Base-by-base conservation (phyloP, 2,329 filamentous ascomycete genomes). In the Macrophomina tecta region DNA sequence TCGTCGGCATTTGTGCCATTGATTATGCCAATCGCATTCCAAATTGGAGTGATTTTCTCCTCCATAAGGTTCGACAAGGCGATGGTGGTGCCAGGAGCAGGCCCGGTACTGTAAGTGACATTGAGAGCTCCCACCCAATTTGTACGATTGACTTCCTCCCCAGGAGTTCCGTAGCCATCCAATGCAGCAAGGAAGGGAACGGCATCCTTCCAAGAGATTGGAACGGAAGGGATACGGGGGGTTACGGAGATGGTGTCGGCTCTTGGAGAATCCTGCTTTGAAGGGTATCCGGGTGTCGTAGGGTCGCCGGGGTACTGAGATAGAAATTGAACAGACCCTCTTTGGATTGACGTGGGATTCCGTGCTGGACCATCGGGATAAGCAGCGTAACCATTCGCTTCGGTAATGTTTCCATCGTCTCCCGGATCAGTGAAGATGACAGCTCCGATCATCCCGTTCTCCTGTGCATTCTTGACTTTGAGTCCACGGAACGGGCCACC, bases 201-300 rank as follows among this genome's bases (percentile, higher is more conserved):
- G 1, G 91, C 93, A 70, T 97, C 93, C 3, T 82, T 79, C 76
- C 94, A 97, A 0, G 93, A 97, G 46, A 97, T 91, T 2, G 93
- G 93, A 6, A 97, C 81, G 1, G 93, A 97, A 0, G 94, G 93
- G 67, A 97, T 97, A 1, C 85, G 86, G 0, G 93, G 91, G 30
- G 88, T 91, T 3, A 85, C 84, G 7, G 83, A 78, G 23, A 89
- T 82, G 0, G 88, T 87, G 18, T 92, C 88, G 64, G 87, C 84
- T 40, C 93, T 87, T 16, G 91, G 90, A 18, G 85, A 90, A 34
- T 90, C 92, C 14, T 91, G 90, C 77, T 93, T 93, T 0, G 92
- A 97, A 3, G 93, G 90, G 73, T 96, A 97, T 5, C 94, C 76
- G 8, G 77, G 77, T 8, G 77, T 79, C 2, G 77, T 79, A 2